These are phyloP conservation scores for Monosporascus sp. DNA, from an alignment of 2,329 filamentous ascomycete species.

Conservation along the genomic window DNA sequence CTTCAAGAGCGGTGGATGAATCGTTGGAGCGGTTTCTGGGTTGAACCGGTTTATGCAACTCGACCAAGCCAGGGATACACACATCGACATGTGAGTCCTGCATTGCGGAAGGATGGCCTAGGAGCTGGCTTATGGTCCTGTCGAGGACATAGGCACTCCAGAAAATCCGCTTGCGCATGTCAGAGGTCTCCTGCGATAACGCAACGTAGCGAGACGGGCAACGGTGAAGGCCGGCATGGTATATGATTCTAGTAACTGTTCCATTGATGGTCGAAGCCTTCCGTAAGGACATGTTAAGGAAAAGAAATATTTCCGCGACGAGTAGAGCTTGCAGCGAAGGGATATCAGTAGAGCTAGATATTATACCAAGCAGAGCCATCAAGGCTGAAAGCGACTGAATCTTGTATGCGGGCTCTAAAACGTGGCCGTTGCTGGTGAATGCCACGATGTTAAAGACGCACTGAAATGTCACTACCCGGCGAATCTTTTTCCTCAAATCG, in stretches of 20 bases:
- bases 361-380: slow-evolving; percentile 29
- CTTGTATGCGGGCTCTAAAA: slow-evolving; percentile 27
- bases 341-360: slow-evolving; percentile 38
- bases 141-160: slow-evolving; percentile 36
- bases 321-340: slow-evolving; percentile 43
- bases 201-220: slow-evolving; percentile 46
- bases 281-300: slow-evolving; percentile 41
- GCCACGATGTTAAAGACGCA: slow-evolving; percentile 45
- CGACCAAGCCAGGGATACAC: slow-evolving; percentile 25
- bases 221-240: slow-evolving; percentile 45
- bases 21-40: not conserved
- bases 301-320: slow-evolving; percentile 42
- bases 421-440: slow-evolving; percentile 26
- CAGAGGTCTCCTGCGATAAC: slow-evolving; percentile 27
- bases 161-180: slow-evolving; percentile 35
- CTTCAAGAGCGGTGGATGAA: not conserved
- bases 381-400: slow-evolving; percentile 34
- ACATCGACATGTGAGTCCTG: slow-evolving; percentile 33
- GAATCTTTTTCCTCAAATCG: slow-evolving; percentile 11
- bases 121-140: slow-evolving; percentile 28
- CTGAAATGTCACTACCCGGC: slow-evolving; percentile 37
- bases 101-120: slow-evolving; percentile 31
- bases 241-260: slow-evolving; percentile 39
- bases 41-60: slow-evolving; percentile 19
- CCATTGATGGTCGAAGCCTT: slow-evolving; percentile 44